Base-by-base conservation (phyloP, 2,329 filamentous ascomycete species). In the Aureobasidium sp. region DNA sequence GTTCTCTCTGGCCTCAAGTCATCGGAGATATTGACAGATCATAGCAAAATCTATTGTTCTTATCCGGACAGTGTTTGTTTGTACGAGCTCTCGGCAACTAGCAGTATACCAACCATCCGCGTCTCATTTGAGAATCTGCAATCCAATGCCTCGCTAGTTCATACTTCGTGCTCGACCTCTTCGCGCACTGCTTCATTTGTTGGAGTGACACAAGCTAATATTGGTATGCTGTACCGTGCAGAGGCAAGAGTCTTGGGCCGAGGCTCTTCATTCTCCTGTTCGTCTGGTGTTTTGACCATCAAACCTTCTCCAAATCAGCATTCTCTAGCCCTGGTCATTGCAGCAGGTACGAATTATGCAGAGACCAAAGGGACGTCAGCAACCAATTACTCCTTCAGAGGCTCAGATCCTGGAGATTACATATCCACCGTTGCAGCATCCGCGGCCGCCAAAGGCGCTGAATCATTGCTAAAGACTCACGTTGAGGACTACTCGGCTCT, bases 341-440 rank as follows among this genome's bases (percentile, higher is more conserved):
- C 70, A 1, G 68, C 68, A 2, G 67, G 61, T 2, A 78, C 76
- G 1, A 69, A 79, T 54, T 81, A 76, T 51, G 75, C 80, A 42
- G 65, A 73, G 50, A 72, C 66, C 3, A 72, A 74, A 29, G 78
- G 79, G 1, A 76, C 71, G 41, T 63, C 67, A 0, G 66, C 65
- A 14, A 60, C 60, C 54, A 60, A 64, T 10, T 80, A 71, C 60
- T 75, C 73, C 0, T 81, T 79, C 62, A 69, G 66, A 30, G 76
- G 77, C 2, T 61, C 61, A 1, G 73, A 79, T 54, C 77, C 78
- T 1, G 66, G 59, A 0, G 39, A 62, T 0, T 54, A 63, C 2
- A 70, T 80, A 0, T 64, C 71, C 29, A 54, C 58, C 1, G 59
- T 64, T 1, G 68, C 68, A 0, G 54, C 61, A 0, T 54, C 59